These are phyloP conservation scores for Auxenochlorella protothecoides DNA, from an alignment of 139 green algal species.

Conservation along the genomic window DNA sequence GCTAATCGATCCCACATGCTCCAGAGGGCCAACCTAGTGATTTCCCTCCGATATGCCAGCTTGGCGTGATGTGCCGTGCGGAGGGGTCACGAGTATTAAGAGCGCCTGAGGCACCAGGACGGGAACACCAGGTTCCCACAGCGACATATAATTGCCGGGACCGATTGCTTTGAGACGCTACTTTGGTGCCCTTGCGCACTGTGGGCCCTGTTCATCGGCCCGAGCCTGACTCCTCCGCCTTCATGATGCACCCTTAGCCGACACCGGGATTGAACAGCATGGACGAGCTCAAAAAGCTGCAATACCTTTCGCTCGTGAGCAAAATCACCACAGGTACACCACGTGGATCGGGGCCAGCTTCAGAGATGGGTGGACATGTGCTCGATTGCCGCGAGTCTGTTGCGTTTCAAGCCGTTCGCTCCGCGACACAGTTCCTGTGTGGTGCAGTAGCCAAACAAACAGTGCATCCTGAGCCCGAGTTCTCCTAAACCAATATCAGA, in stretches of 20 bases:
- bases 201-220: background rate
- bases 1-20: background rate
- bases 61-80: too few relatives aligned
- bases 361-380: background rate
- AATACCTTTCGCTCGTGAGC: constrained; percentile 81
- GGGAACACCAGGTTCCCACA: too few relatives aligned
- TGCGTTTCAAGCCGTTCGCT: background rate
- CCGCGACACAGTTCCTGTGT: background rate
- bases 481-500: constrained; percentile 43
- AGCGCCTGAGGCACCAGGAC: too few relatives aligned
- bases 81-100: too few relatives aligned
- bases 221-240: too few relatives aligned
- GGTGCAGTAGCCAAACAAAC: background rate
- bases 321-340: constrained; percentile 73
- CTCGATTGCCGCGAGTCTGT: background rate
- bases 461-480: background rate
- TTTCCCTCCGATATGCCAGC: too few relatives aligned
- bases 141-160: too few relatives aligned
- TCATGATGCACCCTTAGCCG: too few relatives aligned
- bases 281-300: constrained; percentile 63
- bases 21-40: background rate
- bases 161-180: background rate
- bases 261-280: constrained; percentile 5
- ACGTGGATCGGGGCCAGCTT: background rate
- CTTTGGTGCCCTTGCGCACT: too few relatives aligned